These are phyloP conservation scores for Yarrowia alimentaria DNA, from an alignment of 805 yeast species.

Conservation along the genomic window DNA sequence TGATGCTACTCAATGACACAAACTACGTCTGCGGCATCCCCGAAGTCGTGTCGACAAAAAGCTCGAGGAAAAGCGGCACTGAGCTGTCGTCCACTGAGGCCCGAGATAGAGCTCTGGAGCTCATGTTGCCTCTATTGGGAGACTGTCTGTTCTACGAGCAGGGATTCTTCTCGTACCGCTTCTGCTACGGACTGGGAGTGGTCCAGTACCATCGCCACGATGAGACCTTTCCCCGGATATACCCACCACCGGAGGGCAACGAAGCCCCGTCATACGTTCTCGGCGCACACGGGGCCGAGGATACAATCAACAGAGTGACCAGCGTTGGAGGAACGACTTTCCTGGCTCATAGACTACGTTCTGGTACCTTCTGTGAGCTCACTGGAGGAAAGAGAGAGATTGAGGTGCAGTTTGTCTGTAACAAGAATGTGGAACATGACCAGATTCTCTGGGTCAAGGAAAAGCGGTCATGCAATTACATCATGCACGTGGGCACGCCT, in stretches of 20 bases:
- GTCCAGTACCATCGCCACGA: constrained; percentile 47
- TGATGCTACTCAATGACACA: constrained; percentile 30
- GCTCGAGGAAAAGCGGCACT: not conserved
- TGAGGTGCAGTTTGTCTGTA: constrained; percentile 59
- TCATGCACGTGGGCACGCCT: constrained; percentile 51
- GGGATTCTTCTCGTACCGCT: constrained; percentile 57
- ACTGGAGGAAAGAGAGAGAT: constrained; percentile 53
- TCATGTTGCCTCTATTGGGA: constrained; percentile 30
- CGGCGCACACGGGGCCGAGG: constrained; percentile 33
- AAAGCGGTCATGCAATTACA: constrained; percentile 57
- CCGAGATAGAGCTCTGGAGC: constrained; percentile 28
- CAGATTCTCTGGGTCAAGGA: constrained; percentile 49
- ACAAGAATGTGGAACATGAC: constrained; percentile 39
- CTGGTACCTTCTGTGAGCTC: constrained; percentile 61
- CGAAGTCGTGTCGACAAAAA: not conserved
- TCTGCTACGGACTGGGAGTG: constrained; percentile 50
- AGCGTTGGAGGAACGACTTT: constrained; percentile 32
- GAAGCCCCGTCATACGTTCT: constrained; percentile 39
- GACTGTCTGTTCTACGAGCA: constrained; percentile 37
- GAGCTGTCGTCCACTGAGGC: constrained; percentile 19
- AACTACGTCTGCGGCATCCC: constrained; percentile 33
- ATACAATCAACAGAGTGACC: constrained; percentile 31
- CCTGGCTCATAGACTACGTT: constrained; percentile 43
- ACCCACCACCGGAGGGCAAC: constrained; percentile 32
- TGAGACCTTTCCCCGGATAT: constrained; percentile 15